Conservation (phyloP, 2,329 filamentous ascomycete genomes). For the Apiospora sp. region DNA sequence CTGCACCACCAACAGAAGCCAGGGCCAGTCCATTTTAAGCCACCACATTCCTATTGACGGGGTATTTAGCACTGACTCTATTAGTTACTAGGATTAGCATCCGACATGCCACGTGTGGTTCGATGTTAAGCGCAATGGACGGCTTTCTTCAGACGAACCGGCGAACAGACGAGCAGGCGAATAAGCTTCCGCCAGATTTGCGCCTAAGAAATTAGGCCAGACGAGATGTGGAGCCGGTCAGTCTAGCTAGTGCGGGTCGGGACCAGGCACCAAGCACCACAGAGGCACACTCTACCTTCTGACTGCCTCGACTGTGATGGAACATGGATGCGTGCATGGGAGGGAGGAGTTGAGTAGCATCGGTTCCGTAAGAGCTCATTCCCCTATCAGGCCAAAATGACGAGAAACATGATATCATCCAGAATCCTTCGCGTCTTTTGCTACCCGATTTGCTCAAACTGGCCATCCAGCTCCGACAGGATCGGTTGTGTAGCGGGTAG, state of each 20-base stretch:
- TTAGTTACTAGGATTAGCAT: not conserved
- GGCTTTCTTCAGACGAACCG: not conserved
- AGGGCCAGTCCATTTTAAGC: not conserved
- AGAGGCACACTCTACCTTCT: not conserved
- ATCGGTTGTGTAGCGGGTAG: constrained; percentile 11
- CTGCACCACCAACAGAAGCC: not conserved
- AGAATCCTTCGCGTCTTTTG: not conserved
- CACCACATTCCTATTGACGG: not conserved
- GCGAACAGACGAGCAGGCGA: not conserved
- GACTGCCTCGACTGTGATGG: not conserved
- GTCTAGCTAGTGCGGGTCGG: not conserved
- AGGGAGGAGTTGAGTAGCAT: not conserved
- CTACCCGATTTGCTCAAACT: not conserved
- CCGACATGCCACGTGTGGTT: not conserved
- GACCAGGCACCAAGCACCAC: not conserved
- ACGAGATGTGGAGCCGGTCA: not conserved
- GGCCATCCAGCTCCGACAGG: constrained; percentile 2
- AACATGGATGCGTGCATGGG: constrained; percentile 2
- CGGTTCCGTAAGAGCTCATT: not conserved
- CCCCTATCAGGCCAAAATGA: not conserved
- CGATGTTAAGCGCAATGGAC: not conserved
- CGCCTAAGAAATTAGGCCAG: not conserved
- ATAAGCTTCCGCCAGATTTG: not conserved
- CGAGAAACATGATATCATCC: not conserved
- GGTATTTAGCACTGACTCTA: not conserved